Conservation (phyloP, 352 stramenopile species). For the Thalassiosira mediterranea region DNA sequence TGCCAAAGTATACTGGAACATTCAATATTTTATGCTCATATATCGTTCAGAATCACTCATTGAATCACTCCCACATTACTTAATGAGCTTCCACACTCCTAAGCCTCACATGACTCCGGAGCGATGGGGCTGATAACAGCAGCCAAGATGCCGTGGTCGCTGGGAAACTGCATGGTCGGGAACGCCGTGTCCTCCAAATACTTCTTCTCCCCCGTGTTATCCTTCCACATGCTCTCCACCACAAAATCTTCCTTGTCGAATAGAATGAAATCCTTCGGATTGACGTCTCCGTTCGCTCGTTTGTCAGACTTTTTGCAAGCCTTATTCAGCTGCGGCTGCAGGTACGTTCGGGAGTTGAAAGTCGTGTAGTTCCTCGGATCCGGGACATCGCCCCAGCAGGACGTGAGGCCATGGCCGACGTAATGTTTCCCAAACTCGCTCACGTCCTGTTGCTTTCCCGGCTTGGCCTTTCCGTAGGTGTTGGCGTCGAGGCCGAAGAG, state of each 20-base stretch:
- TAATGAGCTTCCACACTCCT: too few relatives aligned
- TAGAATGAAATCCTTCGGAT: conserved; percentile 87
- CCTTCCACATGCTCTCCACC: conserved; percentile 73
- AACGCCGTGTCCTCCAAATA: conserved; percentile 86
- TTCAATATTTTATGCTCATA: too few relatives aligned
- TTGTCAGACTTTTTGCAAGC: conserved; percentile 81
- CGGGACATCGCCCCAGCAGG: conserved; percentile 77
- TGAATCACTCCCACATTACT: too few relatives aligned
- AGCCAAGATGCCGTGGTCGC: conserved; percentile 83
- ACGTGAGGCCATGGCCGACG: conserved; percentile 63
- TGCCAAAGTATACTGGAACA: too few relatives aligned
- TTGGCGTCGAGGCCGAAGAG: conserved; percentile 87
- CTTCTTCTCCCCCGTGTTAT: conserved; percentile 81
- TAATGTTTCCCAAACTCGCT: conserved; percentile 74
- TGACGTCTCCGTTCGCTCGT: conserved; percentile 81
- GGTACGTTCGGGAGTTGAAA: conserved; percentile 84
- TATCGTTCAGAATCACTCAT: too few relatives aligned
- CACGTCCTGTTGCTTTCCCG: conserved; percentile 79
- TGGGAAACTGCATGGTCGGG: conserved; percentile 82
- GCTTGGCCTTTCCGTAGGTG: conserved; percentile 82
- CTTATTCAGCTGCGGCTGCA: conserved; percentile 87
- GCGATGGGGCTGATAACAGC: too few relatives aligned
- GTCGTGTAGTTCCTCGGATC: conserved; percentile 83
- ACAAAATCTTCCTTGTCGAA: conserved; percentile 79
- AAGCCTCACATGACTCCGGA: too few relatives aligned